Percentiles rank a stretch among this genome's conserved stretches.
These are phyloP conservation scores for Serendipita sp. DNA, from an alignment of 1,284 basidiomycete species.

Conservation along the genomic window DNA sequence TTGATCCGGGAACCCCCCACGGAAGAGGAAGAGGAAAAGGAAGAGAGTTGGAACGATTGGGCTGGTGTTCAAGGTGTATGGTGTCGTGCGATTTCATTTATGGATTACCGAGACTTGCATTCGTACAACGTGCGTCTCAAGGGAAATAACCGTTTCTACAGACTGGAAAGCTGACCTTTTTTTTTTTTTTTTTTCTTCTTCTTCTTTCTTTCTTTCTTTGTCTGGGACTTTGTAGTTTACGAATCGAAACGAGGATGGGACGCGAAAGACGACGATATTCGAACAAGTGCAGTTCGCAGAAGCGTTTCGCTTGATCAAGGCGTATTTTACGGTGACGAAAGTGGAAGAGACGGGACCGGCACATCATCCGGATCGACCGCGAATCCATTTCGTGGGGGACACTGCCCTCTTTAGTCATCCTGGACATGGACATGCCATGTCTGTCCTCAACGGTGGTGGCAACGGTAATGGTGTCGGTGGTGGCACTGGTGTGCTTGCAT, in stretches of 20 bases:
- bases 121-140: conserved; percentile 27
- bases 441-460: not conserved
- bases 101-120: conserved; percentile 41
- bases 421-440: not conserved
- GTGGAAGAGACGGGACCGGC: conserved; percentile 20
- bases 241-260: not conserved
- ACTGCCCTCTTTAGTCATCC: conserved; percentile 26
- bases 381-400: conserved; percentile 39
- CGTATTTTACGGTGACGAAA: conserved; percentile 25
- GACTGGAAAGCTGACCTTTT: conserved; percentile 33
- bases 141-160: not conserved
- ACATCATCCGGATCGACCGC: conserved; percentile 34
- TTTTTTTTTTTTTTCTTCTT: not conserved
- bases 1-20: conserved; percentile 32
- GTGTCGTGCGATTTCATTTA: conserved; percentile 54
- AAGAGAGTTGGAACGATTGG: conserved; percentile 36
- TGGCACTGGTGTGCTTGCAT: conserved; percentile 16
- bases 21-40: conserved; percentile 31
- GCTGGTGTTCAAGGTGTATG: conserved; percentile 55
- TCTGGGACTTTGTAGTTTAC: conserved; percentile 16
- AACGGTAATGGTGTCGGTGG: conserved; percentile 29
- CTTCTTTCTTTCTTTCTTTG: conserved; percentile 17
- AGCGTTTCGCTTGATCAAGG: conserved; percentile 13
- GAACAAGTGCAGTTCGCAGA: conserved; percentile 12
- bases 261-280: conserved; percentile 7